Percentiles rank a stretch among this genome's conserved stretches.
These are phyloP conservation scores for Thelonectria blattea DNA, from an alignment of 2,329 filamentous ascomycete species.

Conservation along the genomic window DNA sequence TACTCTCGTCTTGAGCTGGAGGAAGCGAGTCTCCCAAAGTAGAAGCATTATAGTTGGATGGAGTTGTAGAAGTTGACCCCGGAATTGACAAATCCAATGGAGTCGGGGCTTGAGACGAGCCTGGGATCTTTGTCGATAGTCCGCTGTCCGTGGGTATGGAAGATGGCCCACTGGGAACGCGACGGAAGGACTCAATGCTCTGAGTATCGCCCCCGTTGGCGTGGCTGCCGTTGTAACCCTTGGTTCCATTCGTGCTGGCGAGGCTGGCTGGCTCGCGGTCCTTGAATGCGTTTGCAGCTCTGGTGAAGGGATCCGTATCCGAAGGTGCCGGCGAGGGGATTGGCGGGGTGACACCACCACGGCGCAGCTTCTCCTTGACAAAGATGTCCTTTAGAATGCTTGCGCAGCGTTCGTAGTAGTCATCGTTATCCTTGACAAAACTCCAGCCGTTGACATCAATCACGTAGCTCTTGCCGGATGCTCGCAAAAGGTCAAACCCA, in stretches of 20 bases:
- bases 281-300: constrained; percentile 43
- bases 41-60: constrained; percentile 35
- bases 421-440: constrained; percentile 98
- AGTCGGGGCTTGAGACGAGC: constrained; percentile 44
- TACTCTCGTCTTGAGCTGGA: constrained; percentile 38
- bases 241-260: constrained; percentile 31
- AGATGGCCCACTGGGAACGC: constrained; percentile 38
- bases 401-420: constrained; percentile 93
- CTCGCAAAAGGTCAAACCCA: constrained; percentile 91
- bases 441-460: constrained; percentile 99
- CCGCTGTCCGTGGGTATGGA: constrained; percentile 41
- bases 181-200: constrained; percentile 33
- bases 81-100: constrained; percentile 40
- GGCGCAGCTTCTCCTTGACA: constrained; percentile 74
- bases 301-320: constrained; percentile 51
- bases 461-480: constrained; percentile 89
- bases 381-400: constrained; percentile 89
- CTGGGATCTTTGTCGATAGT: constrained; percentile 44
- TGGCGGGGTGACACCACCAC: constrained; percentile 64
- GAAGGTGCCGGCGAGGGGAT: constrained; percentile 55
- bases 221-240: constrained; percentile 37
- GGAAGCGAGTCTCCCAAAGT: constrained; percentile 44
- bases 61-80: constrained; percentile 40
- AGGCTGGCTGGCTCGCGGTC: constrained; percentile 45
- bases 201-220: constrained; percentile 35